Conservation (phyloP, 352 stramenopile species). For the Phytophthora citrophthora region DNA sequence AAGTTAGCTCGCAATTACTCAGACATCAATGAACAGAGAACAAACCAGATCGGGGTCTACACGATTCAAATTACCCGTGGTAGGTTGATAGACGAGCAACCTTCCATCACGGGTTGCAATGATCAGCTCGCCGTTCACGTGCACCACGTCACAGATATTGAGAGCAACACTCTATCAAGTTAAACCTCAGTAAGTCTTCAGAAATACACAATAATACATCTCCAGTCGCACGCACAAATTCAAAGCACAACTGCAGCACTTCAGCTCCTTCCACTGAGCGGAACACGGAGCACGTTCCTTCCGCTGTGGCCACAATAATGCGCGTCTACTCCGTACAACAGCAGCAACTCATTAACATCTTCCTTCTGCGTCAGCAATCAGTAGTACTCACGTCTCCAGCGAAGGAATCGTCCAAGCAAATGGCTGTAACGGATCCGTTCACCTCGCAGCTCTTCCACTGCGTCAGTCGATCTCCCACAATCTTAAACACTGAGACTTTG, state of each 20-base stretch:
- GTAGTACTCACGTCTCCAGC: slow-evolving; percentile 44
- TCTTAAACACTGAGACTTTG: slow-evolving; percentile 76
- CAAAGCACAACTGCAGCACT: slow-evolving; percentile 56
- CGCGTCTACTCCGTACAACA: slow-evolving; percentile 41
- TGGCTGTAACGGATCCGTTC: slow-evolving; percentile 75
- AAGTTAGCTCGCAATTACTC: neutral
- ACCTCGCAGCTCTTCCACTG: slow-evolving; percentile 66
- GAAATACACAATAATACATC: neutral
- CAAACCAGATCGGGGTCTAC: slow-evolving; percentile 22
- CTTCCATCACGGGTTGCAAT: slow-evolving; percentile 71
- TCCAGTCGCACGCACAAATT: slow-evolving; percentile 64
- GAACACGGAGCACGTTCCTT: slow-evolving; percentile 74
- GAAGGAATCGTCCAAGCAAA: slow-evolving; percentile 57
- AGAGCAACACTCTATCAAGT: slow-evolving; percentile 59
- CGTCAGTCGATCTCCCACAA: slow-evolving; percentile 52
- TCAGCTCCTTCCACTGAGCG: slow-evolving; percentile 55
- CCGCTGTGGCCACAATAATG: slow-evolving; percentile 78
- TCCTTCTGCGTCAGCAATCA: neutral
- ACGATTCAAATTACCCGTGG: slow-evolving; percentile 9
- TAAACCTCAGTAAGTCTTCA: slow-evolving; percentile 4
- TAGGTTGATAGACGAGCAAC: slow-evolving; percentile 56
- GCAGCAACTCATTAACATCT: neutral
- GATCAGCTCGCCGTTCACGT: slow-evolving; percentile 62
- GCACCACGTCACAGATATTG: slow-evolving; percentile 69
- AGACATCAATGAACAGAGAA: neutral